Evolutionary conservation across 2,329 filamentous ascomycete species (phyloP), one percentile per base, ranked within the genome.

Genomic region (Colletotrichum horii): DNA sequence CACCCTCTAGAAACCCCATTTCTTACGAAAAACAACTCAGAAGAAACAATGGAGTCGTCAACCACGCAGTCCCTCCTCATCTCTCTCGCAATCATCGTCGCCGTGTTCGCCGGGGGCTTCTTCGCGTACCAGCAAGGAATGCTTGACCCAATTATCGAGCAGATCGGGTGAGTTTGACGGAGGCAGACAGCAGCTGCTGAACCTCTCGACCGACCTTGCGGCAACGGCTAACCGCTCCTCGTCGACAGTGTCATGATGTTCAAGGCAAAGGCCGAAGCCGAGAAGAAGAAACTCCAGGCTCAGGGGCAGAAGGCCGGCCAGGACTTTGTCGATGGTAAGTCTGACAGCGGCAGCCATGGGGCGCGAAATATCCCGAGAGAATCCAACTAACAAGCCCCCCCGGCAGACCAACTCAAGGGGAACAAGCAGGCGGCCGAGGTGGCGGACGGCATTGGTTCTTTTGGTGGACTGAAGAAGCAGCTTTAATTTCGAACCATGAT

Each of bases 191-290:
- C 32, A 8, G n/a, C 38, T n/a, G 9, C 38, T 48, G 38, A 19
- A 48, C 9, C 19, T 55, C 4, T 16, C 11, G n/a, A 7, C 16
- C 48, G 12, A 15, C 66, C 12, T 56, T 5, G 16, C 28, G 65
- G 28, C 52, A 48, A 15, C 7, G 6, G 38, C 65, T 76, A 19
- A 76, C 9, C 34, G 28, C 24, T 60, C 12, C 24, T 66, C 12
- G 43, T 16, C 65, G 79, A 9, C 24, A 76, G 74, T 1, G 80
- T 84, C 28, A 81, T 82, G 69, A 75, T 85, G 66, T 84, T 86
- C 79, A 85, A 86, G 79, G 83, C 84, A 36, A 83, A 87, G 79
- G 85, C 83, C 0, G 81, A 84, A 78, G 84, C 84, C 9, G 84
- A 87, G 78, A 80, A 82, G 55, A 84, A 86, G 78, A 83, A 83